Percentiles rank a stretch among this genome's conserved stretches.
These are phyloP conservation scores for Articulospora tetracladia DNA, from an alignment of 495 filamentous ascomycete genomes.

Conservation along the genomic window DNA sequence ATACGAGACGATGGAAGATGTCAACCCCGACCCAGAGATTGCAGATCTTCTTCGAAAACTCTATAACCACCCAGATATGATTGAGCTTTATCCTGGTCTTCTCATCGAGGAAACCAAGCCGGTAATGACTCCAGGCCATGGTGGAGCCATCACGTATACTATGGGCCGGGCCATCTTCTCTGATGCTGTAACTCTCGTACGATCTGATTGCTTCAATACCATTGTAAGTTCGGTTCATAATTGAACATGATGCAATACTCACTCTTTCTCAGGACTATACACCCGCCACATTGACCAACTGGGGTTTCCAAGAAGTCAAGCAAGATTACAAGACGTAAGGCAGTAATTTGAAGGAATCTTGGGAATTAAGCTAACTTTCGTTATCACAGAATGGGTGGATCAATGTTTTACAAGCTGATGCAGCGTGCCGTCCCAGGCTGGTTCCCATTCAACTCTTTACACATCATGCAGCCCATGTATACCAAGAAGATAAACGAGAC, in stretches of 20 bases:
- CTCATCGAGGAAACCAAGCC: constrained; percentile 75
- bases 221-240: constrained; percentile 22
- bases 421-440: constrained; percentile 1
- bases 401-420: constrained; percentile 3
- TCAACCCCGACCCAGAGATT: constrained; percentile 73
- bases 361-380: constrained; percentile 42
- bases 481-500: not conserved
- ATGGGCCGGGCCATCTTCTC: constrained; percentile 78
- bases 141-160: constrained; percentile 75
- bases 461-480: constrained; percentile 3
- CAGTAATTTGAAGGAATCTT: constrained; percentile 80
- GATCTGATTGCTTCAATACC: constrained; percentile 87
- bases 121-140: constrained; percentile 69
- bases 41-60: constrained; percentile 66
- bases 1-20: constrained; percentile 74
- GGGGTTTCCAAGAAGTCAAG: constrained; percentile 64
- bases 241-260: not conserved
- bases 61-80: constrained; percentile 75
- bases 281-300: constrained; percentile 73
- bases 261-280: constrained; percentile 47
- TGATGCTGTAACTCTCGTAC: constrained; percentile 79
- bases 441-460: not conserved
- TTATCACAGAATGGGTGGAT: not conserved
- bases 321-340: constrained; percentile 72
- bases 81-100: constrained; percentile 80